Conservation (phyloP, 1,139 yeast genomes). For the Blastobotrys petasosporus region DNA sequence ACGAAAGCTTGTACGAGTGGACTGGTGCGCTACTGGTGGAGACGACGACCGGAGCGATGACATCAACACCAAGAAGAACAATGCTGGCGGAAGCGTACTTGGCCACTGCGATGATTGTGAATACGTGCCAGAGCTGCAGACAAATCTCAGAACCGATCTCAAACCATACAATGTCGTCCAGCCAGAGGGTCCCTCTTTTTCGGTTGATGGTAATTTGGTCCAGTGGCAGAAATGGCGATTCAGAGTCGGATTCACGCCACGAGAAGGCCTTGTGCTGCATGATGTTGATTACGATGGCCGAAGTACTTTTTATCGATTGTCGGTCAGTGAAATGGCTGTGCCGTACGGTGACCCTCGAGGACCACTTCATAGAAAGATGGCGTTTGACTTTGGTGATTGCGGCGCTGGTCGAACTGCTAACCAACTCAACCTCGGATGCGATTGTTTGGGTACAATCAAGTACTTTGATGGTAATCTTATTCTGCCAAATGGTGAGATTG, state of each 20-base stretch:
- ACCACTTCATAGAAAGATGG: constrained; percentile 88
- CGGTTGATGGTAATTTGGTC: constrained; percentile 58
- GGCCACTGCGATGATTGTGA: constrained; percentile 63
- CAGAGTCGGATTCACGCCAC: constrained; percentile 64
- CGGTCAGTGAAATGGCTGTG: constrained; percentile 85
- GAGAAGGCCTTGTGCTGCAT: constrained; percentile 81
- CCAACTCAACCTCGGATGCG: constrained; percentile 73
- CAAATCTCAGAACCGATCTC: constrained; percentile 41
- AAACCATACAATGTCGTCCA: constrained; percentile 73
- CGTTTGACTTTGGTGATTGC: constrained; percentile 87
- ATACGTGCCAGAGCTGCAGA: constrained; percentile 44
- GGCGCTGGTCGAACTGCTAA: constrained; percentile 83
- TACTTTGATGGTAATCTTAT: constrained; percentile 65
- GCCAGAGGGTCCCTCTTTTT: constrained; percentile 83
- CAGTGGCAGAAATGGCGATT: constrained; percentile 91
- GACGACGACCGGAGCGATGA: constrained; percentile 47
- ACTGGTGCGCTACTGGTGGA: constrained; percentile 57
- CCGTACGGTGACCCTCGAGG: constrained; percentile 91
- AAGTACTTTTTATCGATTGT: constrained; percentile 68
- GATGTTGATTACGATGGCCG: constrained; percentile 79
- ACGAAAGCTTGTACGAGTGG: constrained; percentile 64
- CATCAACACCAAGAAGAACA: constrained; percentile 40
- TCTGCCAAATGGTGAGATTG: constrained; percentile 60
- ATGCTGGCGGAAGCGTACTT: constrained; percentile 41
- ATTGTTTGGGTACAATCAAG: constrained; percentile 81